Percentiles rank a stretch among this genome's conserved stretches.
These are phyloP conservation scores for Colletotrichum orbiculare DNA, from an alignment of 2,329 filamentous ascomycete species.

Conservation along the genomic window DNA sequence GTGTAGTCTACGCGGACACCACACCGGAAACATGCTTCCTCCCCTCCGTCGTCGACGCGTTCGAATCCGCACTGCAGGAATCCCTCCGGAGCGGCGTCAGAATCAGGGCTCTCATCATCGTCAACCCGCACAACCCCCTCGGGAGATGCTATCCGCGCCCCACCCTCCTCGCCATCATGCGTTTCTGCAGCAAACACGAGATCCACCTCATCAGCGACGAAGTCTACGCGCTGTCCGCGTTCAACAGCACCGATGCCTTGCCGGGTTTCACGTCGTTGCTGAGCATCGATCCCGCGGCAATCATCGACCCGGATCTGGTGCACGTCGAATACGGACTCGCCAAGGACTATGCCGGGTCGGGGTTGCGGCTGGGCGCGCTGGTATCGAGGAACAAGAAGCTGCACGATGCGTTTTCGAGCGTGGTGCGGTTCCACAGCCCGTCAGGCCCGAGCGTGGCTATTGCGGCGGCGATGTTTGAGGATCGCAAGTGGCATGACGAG, in stretches of 20 bases:
- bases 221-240: slow-evolving; percentile 66
- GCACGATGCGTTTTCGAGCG: slow-evolving; percentile 48
- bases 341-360: slow-evolving; percentile 65
- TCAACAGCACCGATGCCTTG: slow-evolving; percentile 33
- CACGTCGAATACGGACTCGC: slow-evolving; percentile 61
- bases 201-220: slow-evolving; percentile 69
- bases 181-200: slow-evolving; percentile 59
- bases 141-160: slow-evolving; percentile 57
- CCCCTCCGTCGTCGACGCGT: slow-evolving; percentile 54
- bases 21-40: slow-evolving; percentile 57
- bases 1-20: slow-evolving; percentile 57
- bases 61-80: slow-evolving; percentile 54
- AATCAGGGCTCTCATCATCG: slow-evolving; percentile 60
- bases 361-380: slow-evolving; percentile 61
- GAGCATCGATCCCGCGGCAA: slow-evolving; percentile 52
- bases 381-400: slow-evolving; percentile 51
- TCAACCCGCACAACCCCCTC: slow-evolving; percentile 65
- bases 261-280: slow-evolving; percentile 60
- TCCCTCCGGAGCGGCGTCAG: slow-evolving; percentile 48
- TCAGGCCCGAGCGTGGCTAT: slow-evolving; percentile 57
- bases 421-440: slow-evolving; percentile 59
- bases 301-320: slow-evolving; percentile 60
- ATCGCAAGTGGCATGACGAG: slow-evolving; percentile 54
- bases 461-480: slow-evolving; percentile 57
- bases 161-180: slow-evolving; percentile 56